phyloP scores from a whole-genome alignment of 2,329 filamentous ascomycete species.

The Fusarium sambucinum region DNA sequence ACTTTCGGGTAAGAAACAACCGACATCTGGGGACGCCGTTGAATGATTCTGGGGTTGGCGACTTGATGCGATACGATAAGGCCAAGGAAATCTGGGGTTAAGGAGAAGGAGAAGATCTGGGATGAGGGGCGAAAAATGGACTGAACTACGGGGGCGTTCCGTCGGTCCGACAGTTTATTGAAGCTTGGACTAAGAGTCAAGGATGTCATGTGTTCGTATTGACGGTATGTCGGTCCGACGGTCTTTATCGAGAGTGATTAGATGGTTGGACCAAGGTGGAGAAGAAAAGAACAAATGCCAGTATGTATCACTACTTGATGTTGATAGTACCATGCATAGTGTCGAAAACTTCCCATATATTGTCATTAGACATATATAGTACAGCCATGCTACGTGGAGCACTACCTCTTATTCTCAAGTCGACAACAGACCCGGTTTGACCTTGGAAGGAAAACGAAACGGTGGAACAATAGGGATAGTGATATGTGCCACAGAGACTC shows the following conservation, averaged over 20 bases:
- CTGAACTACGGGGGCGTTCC: not conserved
- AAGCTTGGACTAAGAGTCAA: constrained; percentile 2
- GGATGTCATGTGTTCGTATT: not conserved
- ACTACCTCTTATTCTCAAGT: not conserved
- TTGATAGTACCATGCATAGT: not conserved
- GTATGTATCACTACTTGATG: not conserved
- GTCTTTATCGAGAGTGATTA: not conserved
- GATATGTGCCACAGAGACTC: not conserved
- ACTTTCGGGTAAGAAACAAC: not conserved
- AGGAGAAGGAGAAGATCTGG: constrained; percentile 34
- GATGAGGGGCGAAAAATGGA: constrained; percentile 21
- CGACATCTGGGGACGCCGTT: not conserved
- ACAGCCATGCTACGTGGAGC: not conserved
- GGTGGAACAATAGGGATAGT: not conserved
- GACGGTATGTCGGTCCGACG: constrained; percentile 8
- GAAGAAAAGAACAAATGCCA: not conserved
- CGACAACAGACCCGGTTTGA: too few species aligned
- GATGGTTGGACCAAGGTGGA: not conserved
- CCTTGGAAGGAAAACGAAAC: not conserved
- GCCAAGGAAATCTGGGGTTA: constrained; percentile 37
- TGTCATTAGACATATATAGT: not conserved
- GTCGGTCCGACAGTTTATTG: constrained; percentile 29
- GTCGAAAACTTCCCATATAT: too few species aligned
- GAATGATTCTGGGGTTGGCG: constrained; percentile 18
- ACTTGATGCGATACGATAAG: constrained; percentile 7